Base-by-base conservation (phyloP, 768 basidiomycete genomes). In the Jaapia argillacea region DNA sequence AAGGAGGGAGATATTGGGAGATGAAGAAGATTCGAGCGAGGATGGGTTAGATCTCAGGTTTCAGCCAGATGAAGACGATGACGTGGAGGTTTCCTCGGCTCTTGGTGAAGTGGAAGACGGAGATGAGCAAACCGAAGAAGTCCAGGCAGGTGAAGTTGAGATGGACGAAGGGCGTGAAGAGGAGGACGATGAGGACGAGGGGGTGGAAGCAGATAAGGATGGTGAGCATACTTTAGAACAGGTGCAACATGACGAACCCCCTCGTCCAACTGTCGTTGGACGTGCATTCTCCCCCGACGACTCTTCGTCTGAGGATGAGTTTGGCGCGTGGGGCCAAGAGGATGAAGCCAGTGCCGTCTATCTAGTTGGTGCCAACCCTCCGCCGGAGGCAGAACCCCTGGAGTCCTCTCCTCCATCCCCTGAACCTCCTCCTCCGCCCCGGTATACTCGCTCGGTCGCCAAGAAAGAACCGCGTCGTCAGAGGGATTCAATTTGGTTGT, bases 311-410 rank as follows among this genome's bases (percentile, higher is more conserved):
- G 57, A 56, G 23, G 57, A 58, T 33, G 57, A 58, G 31, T 44
- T 60, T 6, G 57, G 53, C 1, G 28, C 46, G 3, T 54, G 50
- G 51, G 51, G 45, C 5, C 41, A 49, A 14, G 50, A 54, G 41
- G 48, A 54, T 14, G 82, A 84, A 51, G 75, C 81, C 25, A 85
- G 79, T 40, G 77, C 81, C 41, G 81, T 85, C 10, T 87, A 79
- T 49, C 74, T 89, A 16, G 74, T 82, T 0, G 85, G 84, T 37
- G 63, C 63, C 36, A 65, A 68, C n/a, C n/a, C n/a, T n/a, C n/a
- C n/a, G n/a, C n/a, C n/a, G n/a, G 28, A 33, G 16, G 10, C 28
- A 33, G 28, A 33, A 16, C 10, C 10, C 28, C 10, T 33, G 16
- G 28, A 33, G 10, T 10, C 10, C 16, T 16, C 10, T 10, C 28